Conservation (phyloP, 139 green algal genomes). For the Gonium pectorale region DNA sequence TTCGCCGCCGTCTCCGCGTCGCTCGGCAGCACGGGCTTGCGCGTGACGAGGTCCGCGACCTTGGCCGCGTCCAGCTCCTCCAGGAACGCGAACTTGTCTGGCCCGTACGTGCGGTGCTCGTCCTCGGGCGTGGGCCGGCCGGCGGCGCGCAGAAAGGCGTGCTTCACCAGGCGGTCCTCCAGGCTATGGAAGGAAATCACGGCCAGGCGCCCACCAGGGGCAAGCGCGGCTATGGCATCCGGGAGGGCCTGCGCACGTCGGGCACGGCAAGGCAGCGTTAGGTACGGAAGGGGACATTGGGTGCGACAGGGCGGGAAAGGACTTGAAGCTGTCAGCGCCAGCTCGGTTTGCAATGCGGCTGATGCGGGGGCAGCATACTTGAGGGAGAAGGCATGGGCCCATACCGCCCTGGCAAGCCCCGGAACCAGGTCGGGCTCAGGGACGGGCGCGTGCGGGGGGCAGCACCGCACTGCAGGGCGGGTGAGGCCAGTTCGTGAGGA, state of each 20-base stretch:
- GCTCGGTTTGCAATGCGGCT: too few species aligned
- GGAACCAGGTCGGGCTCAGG: too few species aligned
- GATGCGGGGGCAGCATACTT: too few species aligned
- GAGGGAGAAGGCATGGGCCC: too few species aligned
- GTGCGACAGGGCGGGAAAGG: too few species aligned
- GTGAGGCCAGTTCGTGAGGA: too few species aligned
- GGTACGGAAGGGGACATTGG: too few species aligned
- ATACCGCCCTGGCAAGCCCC: too few species aligned
- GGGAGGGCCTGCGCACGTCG: conserved; percentile 59
- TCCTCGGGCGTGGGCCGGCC: conserved; percentile 64
- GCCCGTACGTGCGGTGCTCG: conserved; percentile 52
- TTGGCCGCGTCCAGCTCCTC: conserved; percentile 43
- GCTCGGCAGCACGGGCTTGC: conserved; percentile 55
- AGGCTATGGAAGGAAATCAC: conserved; percentile 97
- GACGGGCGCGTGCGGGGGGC: too few species aligned
- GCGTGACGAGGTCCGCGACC: conserved; percentile 59
- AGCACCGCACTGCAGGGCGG: too few species aligned
- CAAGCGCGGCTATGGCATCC: conserved; percentile 59
- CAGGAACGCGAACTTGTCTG: conserved; percentile 32
- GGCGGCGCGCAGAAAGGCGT: conserved; percentile 78
- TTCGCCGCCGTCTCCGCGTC: conserved; percentile 80
- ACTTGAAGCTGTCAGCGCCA: too few species aligned
- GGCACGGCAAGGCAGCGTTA: too few species aligned
- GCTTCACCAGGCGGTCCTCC: conserved; percentile 96
- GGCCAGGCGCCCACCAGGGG: conserved; percentile 79